Base-by-base conservation (phyloP, 2,329 filamentous ascomycete genomes). In the Aspergillus sp. region DNA sequence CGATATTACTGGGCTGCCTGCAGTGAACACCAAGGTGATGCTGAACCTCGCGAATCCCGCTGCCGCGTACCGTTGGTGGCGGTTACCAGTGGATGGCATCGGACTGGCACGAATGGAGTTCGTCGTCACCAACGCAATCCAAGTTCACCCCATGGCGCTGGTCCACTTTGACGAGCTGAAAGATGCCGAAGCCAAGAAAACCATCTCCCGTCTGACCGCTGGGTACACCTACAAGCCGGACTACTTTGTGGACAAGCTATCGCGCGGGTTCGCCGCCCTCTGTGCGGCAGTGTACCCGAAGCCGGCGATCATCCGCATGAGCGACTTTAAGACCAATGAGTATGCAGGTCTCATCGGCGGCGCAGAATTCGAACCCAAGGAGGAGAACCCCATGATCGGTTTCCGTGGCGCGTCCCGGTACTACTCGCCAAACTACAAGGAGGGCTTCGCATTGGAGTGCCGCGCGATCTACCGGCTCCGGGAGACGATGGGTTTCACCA, bases 241-340 rank as follows among this genome's bases (percentile, higher is more conserved):
- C 16, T 73, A 72, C 56, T 73, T 73, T 45, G 65, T 73, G 22
- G 68, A 73, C 55, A 71, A 67, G 59, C 54, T 73, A 22, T 51
- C 70, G 1, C 65, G 58, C n/a, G 69, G 68, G 2, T 64, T 73
- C 26, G 70, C 72, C 5, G 58, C 66, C 17, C 64, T 75, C 2
- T 73, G 70, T 42, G 70, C 73, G 14, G 60, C 69, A 14, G 64
- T 72, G 6, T 71, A 71, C 44, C 72, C 71, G 22, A 68, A 68
- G 47, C 73, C 70, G 11, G 69, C 67, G 20, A 69, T 73, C 48
- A 61, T 73, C 43, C 70, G 70, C 22, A 62, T 74, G 62, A 74
- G 71, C 49, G 71, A 74, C 56, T 74, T 73, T 55, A 74, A 74
- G 54, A 72, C 70, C 2, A 74, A 73, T 50, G 73, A 73, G 51